Evolutionary conservation across 2,329 filamentous ascomycete genomes (phyloP).

Genomic region (Ophiostoma perfectum): DNA sequence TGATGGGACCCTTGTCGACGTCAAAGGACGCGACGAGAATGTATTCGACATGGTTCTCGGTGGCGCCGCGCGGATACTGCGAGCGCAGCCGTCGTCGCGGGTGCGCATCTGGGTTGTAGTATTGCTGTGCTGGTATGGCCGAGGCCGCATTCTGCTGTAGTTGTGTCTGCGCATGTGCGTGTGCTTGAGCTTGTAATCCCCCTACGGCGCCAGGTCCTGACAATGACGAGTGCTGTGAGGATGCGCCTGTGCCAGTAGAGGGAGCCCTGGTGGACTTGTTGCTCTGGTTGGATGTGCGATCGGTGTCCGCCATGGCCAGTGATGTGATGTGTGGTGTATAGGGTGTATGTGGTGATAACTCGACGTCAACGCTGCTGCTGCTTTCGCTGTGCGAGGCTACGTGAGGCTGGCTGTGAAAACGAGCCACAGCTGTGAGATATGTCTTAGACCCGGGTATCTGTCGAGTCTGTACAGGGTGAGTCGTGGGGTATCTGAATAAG

Average conservation of each 20-base stretch:
- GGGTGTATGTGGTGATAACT: neutral
- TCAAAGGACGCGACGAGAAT: conserved; percentile 97
- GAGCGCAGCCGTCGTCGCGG: conserved; percentile 58
- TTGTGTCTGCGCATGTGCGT: neutral
- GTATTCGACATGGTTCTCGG: conserved; percentile 95
- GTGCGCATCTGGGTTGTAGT: conserved; percentile 47
- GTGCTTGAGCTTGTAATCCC: neutral
- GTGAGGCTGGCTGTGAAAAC: too few relatives aligned
- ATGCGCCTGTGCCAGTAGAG: conserved; percentile 48
- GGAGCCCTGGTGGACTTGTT: conserved; percentile 53
- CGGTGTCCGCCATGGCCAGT: conserved; percentile 30
- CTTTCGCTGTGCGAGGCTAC: too few relatives aligned
- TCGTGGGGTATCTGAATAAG: too few relatives aligned
- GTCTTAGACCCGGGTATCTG: too few relatives aligned
- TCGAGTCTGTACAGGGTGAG: too few relatives aligned
- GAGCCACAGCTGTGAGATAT: too few relatives aligned
- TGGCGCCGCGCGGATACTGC: conserved; percentile 67
- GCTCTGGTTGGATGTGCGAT: conserved; percentile 55
- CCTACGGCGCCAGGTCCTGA: conserved; percentile 30
- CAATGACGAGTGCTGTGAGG: conserved; percentile 56
- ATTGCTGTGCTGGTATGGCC: conserved; percentile 37
- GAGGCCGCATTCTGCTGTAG: neutral
- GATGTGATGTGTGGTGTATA: neutral
- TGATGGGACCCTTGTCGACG: conserved; percentile 89
- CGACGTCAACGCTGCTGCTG: neutral